Evolutionary conservation across 176 grass and related monocot species (phyloP).

Genomic region (Ensete ventricosum): DNA sequence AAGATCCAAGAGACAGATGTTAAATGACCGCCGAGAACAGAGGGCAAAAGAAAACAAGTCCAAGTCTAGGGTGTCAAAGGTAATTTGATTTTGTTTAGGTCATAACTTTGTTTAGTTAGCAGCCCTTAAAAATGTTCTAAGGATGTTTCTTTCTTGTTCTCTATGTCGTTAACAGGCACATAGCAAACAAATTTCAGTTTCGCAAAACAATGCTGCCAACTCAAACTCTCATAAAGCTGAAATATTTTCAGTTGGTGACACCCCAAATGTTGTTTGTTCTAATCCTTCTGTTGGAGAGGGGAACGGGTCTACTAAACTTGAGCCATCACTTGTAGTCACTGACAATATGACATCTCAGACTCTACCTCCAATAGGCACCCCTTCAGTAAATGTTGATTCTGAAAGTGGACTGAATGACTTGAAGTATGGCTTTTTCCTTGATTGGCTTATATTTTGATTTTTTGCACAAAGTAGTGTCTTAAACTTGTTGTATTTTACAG

Average conservation of each 20-base stretch:
- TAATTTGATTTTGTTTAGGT: conserved; percentile 19
- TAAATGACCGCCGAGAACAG: conserved; percentile 84
- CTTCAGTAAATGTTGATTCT: conserved; percentile 41
- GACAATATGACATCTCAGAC: conserved; percentile 32
- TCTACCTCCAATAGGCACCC: conserved; percentile 46
- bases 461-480: conserved; percentile 3
- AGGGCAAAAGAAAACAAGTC: conserved; percentile 95
- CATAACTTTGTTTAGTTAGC: conserved; percentile 13
- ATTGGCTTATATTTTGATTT: conserved; percentile 7
- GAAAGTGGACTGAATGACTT: conserved; percentile 33
- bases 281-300: conserved; percentile 23
- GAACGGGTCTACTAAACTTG: conserved; percentile 30
- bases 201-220: conserved; percentile 30
- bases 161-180: conserved; percentile 33
- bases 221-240: conserved; percentile 40
- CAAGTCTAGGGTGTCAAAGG: conserved; percentile 72
- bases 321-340: conserved; percentile 35
- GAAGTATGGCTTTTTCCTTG: conserved; percentile 46
- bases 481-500: conserved; percentile 36
- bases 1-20: conserved; percentile 91
- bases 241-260: conserved; percentile 25
- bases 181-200: conserved; percentile 44
- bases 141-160: not conserved
- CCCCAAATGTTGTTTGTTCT: conserved; percentile 26
- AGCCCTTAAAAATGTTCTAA: conserved; percentile 13